Evolutionary conservation across 371 early-diverging fungal genomes (phyloP).

Genomic region (Mucor velutinosus): DNA sequence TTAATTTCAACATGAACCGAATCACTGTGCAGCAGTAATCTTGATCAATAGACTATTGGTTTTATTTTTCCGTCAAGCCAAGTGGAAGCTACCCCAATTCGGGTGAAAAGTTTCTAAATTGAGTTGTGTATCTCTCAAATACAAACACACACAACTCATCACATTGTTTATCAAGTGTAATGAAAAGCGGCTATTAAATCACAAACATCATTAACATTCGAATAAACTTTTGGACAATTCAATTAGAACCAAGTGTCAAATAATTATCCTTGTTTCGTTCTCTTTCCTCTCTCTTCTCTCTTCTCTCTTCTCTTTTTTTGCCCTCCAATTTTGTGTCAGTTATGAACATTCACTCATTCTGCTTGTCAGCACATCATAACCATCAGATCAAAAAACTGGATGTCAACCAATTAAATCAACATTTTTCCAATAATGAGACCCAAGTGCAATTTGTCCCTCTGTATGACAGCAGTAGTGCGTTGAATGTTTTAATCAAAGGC

Average conservation of each 20-base stretch:
- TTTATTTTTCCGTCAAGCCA: neutral
- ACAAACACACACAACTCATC: neutral
- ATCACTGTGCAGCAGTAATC: neutral
- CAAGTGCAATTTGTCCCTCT: constrained; percentile 9
- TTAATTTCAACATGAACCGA: neutral
- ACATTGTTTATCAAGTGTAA: neutral
- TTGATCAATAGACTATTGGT: neutral
- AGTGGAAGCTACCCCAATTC: neutral
- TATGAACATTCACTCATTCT: neutral
- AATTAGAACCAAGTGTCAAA: constrained; percentile 5
- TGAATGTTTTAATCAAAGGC: constrained; percentile 8
- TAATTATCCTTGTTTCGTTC: neutral
- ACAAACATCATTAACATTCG: neutral
- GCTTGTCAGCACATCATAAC: neutral
- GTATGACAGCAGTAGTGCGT: neutral
- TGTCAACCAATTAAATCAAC: neutral
- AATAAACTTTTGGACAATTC: neutral
- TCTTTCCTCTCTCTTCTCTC: neutral
- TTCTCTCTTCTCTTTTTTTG: neutral
- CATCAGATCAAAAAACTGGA: neutral
- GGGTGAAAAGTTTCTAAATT: neutral
- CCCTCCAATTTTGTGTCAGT: neutral
- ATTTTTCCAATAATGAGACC: neutral
- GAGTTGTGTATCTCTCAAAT: neutral
- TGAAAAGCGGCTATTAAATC: neutral